Conservation (phyloP, 2,329 filamentous ascomycete species). For the Stromatinia cepivora region DNA sequence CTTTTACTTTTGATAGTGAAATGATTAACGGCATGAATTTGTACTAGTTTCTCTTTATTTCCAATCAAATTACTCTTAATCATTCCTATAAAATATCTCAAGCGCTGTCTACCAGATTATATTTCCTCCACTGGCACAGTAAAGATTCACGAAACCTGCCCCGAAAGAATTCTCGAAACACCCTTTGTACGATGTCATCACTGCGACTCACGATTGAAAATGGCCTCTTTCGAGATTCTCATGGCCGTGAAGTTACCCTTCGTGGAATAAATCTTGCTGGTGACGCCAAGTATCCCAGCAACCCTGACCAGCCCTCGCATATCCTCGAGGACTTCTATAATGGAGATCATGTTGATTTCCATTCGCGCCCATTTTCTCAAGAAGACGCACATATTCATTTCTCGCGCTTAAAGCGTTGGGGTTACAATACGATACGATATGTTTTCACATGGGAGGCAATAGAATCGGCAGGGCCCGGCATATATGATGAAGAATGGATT, state of each 20-base stretch:
- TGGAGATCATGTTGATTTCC: constrained; percentile 87
- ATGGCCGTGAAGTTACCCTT: constrained; percentile 82
- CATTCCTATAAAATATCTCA: background rate
- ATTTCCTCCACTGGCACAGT: background rate
- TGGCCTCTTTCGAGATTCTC: constrained; percentile 75
- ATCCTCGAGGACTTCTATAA: constrained; percentile 81
- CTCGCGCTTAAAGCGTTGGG: constrained; percentile 78
- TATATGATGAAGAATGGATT: constrained; percentile 93
- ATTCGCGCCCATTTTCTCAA: constrained; percentile 78
- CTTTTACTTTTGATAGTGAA: background rate
- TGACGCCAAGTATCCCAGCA: constrained; percentile 85
- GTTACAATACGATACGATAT: constrained; percentile 96
- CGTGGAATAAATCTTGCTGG: constrained; percentile 92
- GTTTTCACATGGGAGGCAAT: constrained; percentile 99
- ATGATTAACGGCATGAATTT: background rate
- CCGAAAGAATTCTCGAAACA: background rate
- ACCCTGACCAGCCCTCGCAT: constrained; percentile 80
- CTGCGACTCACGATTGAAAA: constrained; percentile 83
- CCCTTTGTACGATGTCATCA: constrained; percentile 59
- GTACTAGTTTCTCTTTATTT: background rate
- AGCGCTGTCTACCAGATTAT: background rate
- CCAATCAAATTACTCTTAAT: background rate
- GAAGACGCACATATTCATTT: constrained; percentile 87
- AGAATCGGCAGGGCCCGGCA: constrained; percentile 84
- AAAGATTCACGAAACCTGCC: background rate